phyloP scores from a whole-genome alignment of 768 basidiomycete genomes.

The Xerocomellus amylosporus region DNA sequence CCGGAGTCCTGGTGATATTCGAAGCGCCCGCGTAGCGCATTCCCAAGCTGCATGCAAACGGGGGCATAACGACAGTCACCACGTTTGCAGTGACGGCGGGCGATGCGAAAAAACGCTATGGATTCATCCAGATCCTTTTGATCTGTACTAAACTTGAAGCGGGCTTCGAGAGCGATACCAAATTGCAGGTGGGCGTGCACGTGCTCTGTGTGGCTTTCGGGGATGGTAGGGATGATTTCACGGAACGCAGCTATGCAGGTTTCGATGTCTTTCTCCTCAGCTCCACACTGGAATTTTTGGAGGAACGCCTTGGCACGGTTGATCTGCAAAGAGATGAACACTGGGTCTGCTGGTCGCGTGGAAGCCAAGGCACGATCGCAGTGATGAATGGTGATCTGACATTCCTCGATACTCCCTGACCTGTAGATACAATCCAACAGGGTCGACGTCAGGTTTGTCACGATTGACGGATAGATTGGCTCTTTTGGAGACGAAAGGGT shows the following conservation, averaged over 20 bases:
- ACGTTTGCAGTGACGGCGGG: constrained; percentile 8
- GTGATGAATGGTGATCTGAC: constrained; percentile 15
- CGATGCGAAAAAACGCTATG: constrained; percentile 13
- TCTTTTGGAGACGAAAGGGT: constrained; percentile 1
- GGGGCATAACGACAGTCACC: constrained; percentile 7
- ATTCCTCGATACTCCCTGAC: constrained; percentile 14
- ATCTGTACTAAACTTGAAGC: constrained; percentile 7
- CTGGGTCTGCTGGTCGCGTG: background rate
- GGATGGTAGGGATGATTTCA: constrained; percentile 10
- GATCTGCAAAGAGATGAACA: constrained; percentile 1
- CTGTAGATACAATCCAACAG: constrained; percentile 10
- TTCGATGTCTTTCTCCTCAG: constrained; percentile 8
- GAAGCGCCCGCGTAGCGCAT: constrained; percentile 12
- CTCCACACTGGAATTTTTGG: constrained; percentile 6
- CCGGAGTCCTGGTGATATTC: background rate
- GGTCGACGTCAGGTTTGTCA: constrained; percentile 1
- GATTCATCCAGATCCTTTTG: constrained; percentile 25
- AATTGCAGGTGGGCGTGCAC: constrained; percentile 7
- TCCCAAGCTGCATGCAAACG: constrained; percentile 17
- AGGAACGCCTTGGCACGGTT: constrained; percentile 18
- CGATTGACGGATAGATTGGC: background rate
- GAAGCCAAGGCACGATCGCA: constrained; percentile 20
- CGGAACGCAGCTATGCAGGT: constrained; percentile 11
- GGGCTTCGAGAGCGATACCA: constrained; percentile 18
- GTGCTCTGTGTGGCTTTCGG: constrained; percentile 12